A percentile compares a stretch with the other conserved stretches of the same genome.
These are phyloP conservation scores for Medicago lupulina DNA, from an alignment of 306 rosid genomes.

Conservation along the genomic window DNA sequence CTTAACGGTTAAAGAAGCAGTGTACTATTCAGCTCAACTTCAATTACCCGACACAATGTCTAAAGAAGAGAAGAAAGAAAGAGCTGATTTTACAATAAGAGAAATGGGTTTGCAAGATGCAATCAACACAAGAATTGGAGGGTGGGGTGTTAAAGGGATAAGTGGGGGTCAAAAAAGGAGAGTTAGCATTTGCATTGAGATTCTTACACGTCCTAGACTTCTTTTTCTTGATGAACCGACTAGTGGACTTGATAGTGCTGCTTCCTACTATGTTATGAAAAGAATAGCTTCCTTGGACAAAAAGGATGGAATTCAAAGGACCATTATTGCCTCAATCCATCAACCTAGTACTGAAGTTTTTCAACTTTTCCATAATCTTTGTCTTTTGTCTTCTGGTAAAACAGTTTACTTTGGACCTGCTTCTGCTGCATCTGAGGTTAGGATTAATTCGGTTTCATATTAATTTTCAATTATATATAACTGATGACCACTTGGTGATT, in stretches of 20 bases:
- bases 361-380: slow-evolving; percentile 67
- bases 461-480: not conserved
- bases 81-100: slow-evolving; percentile 52
- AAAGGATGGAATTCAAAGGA: slow-evolving; percentile 49
- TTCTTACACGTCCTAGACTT: slow-evolving; percentile 52
- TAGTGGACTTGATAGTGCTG: slow-evolving; percentile 80
- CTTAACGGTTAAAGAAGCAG: slow-evolving; percentile 56
- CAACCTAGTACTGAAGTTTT: slow-evolving; percentile 79
- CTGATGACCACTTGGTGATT: not conserved
- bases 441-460: not conserved
- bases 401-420: slow-evolving; percentile 78
- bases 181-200: slow-evolving; percentile 58
- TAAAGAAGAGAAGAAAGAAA: slow-evolving; percentile 49
- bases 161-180: slow-evolving; percentile 60
- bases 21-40: slow-evolving; percentile 58
- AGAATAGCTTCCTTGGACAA: slow-evolving; percentile 53
- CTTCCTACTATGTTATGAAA: slow-evolving; percentile 75
- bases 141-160: slow-evolving; percentile 54
- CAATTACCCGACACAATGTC: slow-evolving; percentile 55
- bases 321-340: slow-evolving; percentile 69
- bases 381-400: slow-evolving; percentile 68
- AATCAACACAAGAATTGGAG: slow-evolving; percentile 57
- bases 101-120: slow-evolving; percentile 62
- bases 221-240: slow-evolving; percentile 63
- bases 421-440: slow-evolving; percentile 63